Evolutionary conservation across 495 filamentous ascomycete species (phyloP).

Genomic region (Podospora didyma): DNA sequence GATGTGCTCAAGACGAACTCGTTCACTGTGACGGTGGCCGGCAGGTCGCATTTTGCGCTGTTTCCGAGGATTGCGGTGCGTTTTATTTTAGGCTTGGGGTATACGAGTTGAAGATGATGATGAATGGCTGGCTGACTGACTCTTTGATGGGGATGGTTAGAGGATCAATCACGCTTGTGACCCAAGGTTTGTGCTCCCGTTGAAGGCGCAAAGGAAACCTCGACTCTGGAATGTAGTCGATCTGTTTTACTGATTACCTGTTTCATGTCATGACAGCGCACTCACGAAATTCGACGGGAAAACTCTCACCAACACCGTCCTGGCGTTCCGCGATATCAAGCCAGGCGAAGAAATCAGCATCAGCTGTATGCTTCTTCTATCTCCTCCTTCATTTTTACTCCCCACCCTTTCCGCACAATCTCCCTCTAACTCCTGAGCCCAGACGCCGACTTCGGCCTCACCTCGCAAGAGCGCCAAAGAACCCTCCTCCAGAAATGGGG

Average conservation of each 20-base stretch:
- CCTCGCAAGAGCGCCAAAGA: constrained; percentile 19
- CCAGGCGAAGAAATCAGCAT: constrained; percentile 34
- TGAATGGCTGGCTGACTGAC: background rate
- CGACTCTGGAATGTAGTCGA: too few relatives aligned
- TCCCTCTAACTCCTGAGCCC: background rate
- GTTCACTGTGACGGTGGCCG: constrained; percentile 18
- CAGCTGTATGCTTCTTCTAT: constrained; percentile 24
- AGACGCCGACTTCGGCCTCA: constrained; percentile 30
- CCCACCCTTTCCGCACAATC: background rate
- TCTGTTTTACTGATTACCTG: too few relatives aligned
- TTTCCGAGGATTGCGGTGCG: constrained; percentile 24
- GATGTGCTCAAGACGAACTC: constrained; percentile 35
- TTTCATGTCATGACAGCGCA: too few relatives aligned
- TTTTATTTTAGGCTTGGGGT: background rate
- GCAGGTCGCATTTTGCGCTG: constrained; percentile 14
- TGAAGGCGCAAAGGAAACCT: too few relatives aligned
- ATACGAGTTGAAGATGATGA: too few relatives aligned
- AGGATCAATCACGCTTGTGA: too few relatives aligned
- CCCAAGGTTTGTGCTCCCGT: too few relatives aligned
- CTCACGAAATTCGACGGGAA: constrained; percentile 18
- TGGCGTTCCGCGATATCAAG: constrained; percentile 30
- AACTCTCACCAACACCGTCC: constrained; percentile 16
- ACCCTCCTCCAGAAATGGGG: constrained; percentile 29
- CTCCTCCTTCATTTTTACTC: background rate
- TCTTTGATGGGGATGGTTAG: background rate